A percentile compares a stretch with the other conserved stretches of the same genome.
These are phyloP conservation scores for Lactarius akahatsu DNA, from an alignment of 768 basidiomycete genomes.

Conservation along the genomic window DNA sequence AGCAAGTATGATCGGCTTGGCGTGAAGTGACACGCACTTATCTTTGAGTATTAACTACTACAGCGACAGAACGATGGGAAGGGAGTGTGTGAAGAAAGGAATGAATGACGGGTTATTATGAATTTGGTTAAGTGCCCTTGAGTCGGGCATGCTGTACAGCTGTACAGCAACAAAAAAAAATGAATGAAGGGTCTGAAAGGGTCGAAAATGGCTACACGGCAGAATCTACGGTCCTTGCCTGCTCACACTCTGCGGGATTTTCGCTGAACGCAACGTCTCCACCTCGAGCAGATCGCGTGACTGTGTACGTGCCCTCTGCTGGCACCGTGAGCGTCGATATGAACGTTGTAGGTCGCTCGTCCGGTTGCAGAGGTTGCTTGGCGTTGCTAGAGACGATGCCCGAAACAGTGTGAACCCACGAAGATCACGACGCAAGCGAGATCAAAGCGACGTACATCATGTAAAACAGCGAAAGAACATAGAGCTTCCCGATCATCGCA, in stretches of 20 bases:
- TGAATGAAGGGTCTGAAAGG: too few species aligned
- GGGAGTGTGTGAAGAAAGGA: background rate
- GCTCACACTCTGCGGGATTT: too few species aligned
- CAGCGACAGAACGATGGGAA: background rate
- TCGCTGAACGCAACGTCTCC: background rate
- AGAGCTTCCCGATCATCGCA: slow-evolving; percentile 19
- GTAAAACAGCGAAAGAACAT: slow-evolving; percentile 20
- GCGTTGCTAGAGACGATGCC: slow-evolving; percentile 3
- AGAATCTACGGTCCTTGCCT: background rate
- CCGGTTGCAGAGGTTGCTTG: background rate
- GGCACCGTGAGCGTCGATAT: slow-evolving; percentile 14
- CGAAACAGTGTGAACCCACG: background rate
- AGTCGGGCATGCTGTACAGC: background rate
- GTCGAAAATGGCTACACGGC: background rate
- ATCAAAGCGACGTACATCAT: slow-evolving; percentile 5
- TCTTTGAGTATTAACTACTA: background rate
- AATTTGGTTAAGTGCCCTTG: too few species aligned
- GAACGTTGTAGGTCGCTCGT: background rate
- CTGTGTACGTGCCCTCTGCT: background rate
- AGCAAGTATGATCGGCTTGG: background rate
- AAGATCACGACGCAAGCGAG: background rate
- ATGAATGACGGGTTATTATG: background rate
- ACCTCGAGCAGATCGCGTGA: background rate
- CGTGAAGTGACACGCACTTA: background rate
- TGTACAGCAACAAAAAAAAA: too few species aligned